Percentiles rank a stretch among this genome's conserved stretches.
Conservation (phyloP, 768 basidiomycete genomes). For the Macrocybe gigantea region DNA sequence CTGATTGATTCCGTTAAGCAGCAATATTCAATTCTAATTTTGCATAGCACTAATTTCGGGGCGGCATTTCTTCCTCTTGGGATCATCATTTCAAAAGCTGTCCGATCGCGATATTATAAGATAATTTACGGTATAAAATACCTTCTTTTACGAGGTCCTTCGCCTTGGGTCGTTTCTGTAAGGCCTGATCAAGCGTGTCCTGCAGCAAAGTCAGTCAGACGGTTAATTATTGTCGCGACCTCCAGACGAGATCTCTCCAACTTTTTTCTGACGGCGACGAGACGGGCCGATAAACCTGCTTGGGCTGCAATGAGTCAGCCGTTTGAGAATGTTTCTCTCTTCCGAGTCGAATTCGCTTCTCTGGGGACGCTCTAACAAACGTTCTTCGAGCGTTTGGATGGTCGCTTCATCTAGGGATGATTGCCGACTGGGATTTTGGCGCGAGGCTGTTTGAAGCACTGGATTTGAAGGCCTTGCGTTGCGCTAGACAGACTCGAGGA, state of each 20-base stretch:
- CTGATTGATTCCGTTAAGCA: not conserved
- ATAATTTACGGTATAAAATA: slow-evolving; percentile 38
- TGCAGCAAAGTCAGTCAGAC: slow-evolving; percentile 14
- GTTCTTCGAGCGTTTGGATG: slow-evolving; percentile 43
- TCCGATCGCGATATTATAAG: not conserved
- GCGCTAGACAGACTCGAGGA: not conserved
- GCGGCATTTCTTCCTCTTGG: slow-evolving; percentile 19
- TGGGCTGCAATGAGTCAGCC: slow-evolving; percentile 43
- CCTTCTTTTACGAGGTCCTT: slow-evolving; percentile 63
- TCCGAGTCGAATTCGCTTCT: slow-evolving; percentile 54
- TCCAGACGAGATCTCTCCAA: slow-evolving; percentile 59
- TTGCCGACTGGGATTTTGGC: slow-evolving; percentile 4
- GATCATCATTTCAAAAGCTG: slow-evolving; percentile 1
- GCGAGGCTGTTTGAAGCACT: not conserved
- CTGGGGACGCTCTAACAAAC: slow-evolving; percentile 48
- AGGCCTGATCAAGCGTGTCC: slow-evolving; percentile 59
- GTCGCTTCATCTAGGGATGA: slow-evolving; percentile 19
- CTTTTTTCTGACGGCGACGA: slow-evolving; percentile 54
- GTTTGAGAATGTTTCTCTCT: slow-evolving; percentile 68
- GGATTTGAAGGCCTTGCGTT: too few relatives aligned
- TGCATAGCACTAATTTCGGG: not conserved
- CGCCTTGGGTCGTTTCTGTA: slow-evolving; percentile 51
- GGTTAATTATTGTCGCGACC: slow-evolving; percentile 26
- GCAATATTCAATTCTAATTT: not conserved
- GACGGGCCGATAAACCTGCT: slow-evolving; percentile 50